phyloP scores from a whole-genome alignment of 208 protist species.

The Leishmania tarentolae region DNA sequence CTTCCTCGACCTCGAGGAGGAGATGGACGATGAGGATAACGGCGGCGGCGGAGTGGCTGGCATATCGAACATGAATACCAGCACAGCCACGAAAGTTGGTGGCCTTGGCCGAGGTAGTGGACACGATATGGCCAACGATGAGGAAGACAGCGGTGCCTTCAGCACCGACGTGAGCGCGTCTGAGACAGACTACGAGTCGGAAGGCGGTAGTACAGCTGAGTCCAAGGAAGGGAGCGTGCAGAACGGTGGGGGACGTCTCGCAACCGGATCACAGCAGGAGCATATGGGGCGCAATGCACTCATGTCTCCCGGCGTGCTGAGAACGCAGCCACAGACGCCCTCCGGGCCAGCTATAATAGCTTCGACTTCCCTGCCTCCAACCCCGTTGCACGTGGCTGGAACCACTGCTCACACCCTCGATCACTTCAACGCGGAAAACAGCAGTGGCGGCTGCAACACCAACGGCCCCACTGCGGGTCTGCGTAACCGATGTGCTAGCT shows the following conservation, averaged over 20 bases:
- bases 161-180: slow-evolving; percentile 61
- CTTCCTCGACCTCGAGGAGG: slow-evolving; percentile 46
- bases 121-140: slow-evolving; percentile 23
- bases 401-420: neutral
- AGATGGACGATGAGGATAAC: slow-evolving; percentile 29
- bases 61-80: slow-evolving; percentile 1
- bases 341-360: neutral
- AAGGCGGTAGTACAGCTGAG: neutral
- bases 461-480: neutral
- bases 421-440: neutral
- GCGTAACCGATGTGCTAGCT: neutral
- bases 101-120: slow-evolving; percentile 5
- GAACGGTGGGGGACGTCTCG: neutral
- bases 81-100: neutral
- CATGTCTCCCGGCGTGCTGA: slow-evolving; percentile 8
- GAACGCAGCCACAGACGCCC: neutral
- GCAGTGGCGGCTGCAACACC: neutral
- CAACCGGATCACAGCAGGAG: neutral
- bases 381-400: neutral
- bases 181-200: slow-evolving; percentile 44
- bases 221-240: neutral
- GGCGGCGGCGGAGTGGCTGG: slow-evolving; percentile 1
- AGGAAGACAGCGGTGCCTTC: slow-evolving; percentile 40
- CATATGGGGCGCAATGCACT: neutral
- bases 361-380: neutral